Evolutionary conservation across 208 protist species (phyloP).

Genomic region (Histomonas meleagridis): DNA sequence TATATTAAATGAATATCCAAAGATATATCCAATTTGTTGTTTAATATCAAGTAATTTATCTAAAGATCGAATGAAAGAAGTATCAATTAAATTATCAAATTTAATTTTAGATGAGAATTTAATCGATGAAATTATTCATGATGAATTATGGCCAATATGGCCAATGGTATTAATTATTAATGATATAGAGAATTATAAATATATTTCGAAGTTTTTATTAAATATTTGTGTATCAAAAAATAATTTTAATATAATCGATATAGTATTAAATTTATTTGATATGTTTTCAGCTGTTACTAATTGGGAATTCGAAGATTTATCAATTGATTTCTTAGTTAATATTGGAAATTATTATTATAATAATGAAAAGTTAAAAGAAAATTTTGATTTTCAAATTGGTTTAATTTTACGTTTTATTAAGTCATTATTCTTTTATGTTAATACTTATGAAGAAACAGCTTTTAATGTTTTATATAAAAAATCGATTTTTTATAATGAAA

Average conservation of each 20-base stretch:
- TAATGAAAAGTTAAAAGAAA: no score
- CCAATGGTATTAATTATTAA: not conserved
- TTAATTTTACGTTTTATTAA: no score
- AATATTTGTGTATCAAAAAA: not conserved
- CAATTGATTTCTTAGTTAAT: no score
- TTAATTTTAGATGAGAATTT: not conserved
- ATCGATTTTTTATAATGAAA: no score
- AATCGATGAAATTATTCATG: not conserved
- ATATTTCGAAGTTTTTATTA: not conserved
- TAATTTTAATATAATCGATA: not conserved
- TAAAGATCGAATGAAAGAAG: not conserved
- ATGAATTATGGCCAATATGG: not conserved
- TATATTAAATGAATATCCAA: not conserved
- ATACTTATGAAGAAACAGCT: no score
- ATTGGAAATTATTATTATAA: no score
- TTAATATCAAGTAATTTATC: not conserved
- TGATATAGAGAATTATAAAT: not conserved
- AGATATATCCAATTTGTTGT: not conserved
- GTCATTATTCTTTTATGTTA: no score
- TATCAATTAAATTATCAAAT: not conserved
- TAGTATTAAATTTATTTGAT: not conserved
- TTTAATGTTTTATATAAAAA: no score
- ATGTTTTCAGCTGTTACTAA: not conserved
- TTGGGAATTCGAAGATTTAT: not conserved
- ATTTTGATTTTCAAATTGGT: no score